Evolutionary conservation across 805 yeast species (phyloP), one percentile per base, ranked within the genome.

Genomic region (Candida andamanensis): DNA sequence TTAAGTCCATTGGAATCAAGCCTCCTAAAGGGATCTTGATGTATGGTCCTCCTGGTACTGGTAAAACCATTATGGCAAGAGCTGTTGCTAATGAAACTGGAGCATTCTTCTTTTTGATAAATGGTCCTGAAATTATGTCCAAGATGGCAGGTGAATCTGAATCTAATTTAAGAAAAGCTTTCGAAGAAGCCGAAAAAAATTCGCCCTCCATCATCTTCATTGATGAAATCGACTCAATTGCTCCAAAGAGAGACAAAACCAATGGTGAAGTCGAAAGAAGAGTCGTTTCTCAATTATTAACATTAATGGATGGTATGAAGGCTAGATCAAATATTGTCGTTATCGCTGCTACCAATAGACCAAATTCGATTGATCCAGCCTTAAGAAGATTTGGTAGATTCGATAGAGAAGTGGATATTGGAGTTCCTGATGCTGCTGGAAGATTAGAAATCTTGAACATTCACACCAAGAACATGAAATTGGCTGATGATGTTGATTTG

Each of bases 11-110:
- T 54, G 98, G 98, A 76, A 92, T 92, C 58, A 92, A 92, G 62
- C 98, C 98, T 26, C 98, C 98, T 45, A 85, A 86, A 62, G 98
- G 98, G 70, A 87, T 92, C 40, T 75, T 92, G 54, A 85, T 85
- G 95, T 92, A 84, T 60, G 98, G 98, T 54, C 98, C 98, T 30
- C 98, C 98, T 20, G 98, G 98, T 77, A 92, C 98, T 11, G 98
- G 98, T 84, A 92, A 92, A 67, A 92, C 98, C 19, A 72, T 92
- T 47, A 87, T 92, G 95, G 98, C 98, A 2, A 80, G 98, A 60
- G 98, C 98, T n/a, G 98, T 92, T 32, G 98, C 98, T 29, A 92
- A 92, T 52, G 98, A 92, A 65, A 92, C 98, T 15, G 98, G 98
- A 55, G 98, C 98, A 1, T 92, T 92, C 60, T 92, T 92, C 76